Evolutionary conservation across 2,329 filamentous ascomycete genomes (phyloP), one percentile per base, ranked within the genome.

Genomic region (Hypoxylon sp.): DNA sequence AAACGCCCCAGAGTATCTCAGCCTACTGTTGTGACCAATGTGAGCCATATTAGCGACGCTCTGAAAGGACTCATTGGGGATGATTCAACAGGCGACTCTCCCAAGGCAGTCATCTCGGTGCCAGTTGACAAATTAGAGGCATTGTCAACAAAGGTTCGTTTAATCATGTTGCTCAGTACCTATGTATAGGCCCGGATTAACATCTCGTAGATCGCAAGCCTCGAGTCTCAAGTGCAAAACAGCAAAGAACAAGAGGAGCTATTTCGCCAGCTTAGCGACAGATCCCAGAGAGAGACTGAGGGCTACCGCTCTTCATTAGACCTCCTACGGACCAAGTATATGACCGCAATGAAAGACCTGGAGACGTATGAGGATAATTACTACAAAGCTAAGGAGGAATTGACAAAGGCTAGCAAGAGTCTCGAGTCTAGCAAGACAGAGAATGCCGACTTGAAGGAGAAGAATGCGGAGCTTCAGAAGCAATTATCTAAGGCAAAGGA

Each of bases 261-360:
- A 46, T 79, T 82, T 32, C 79, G 81, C 30, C 75, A 78, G 14
- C 75, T 82, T 1, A 82, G 85, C 30, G 72, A 79, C 32, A 76
- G 74, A 1, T 78, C 86, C 0, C 81, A 86, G 58, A 74, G 72
- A 19, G 81, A 85, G 51, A 73, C 84, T 14, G 80, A 82, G 29
- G 83, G 83, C 16, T 80, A 83, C 55, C 77, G 82, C 51, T 77
- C 76, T 21, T 84, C 83, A 1, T 74, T 83, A 2, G 77, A 78
- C 21, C 75, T 76, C 5, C 81, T 87, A 3, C 82, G 87, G 52
- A 74, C 77, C 6, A 81, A 80, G 45, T 84, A 83, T 61, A 81
- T 84, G 68, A 78, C 78, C 12, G 85, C 87, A 2, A 60, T 75
- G 25, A 58, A 71, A 59, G 74, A 74, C 54, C 71, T 68, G 37